Conservation (phyloP, 371 early-diverging fungal genomes). For the Circinella minor region DNA sequence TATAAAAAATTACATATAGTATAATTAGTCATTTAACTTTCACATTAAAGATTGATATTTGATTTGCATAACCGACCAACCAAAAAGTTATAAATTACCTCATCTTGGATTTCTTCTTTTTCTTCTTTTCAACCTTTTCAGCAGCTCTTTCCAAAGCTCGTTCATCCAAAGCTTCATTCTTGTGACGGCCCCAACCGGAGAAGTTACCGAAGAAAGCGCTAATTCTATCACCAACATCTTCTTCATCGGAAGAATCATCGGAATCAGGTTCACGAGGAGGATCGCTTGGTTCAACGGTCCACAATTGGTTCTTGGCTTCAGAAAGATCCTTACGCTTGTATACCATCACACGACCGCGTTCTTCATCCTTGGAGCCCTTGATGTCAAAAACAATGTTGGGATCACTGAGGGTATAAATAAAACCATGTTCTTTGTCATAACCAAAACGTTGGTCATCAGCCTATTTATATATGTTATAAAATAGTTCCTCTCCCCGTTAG, state of each 20-base stretch:
- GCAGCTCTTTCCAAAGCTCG: slow-evolving; percentile 43
- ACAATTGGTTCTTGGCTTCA: slow-evolving; percentile 42
- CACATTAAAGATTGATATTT: too few relatives aligned
- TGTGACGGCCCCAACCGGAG: slow-evolving; percentile 43
- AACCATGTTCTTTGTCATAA: slow-evolving; percentile 33
- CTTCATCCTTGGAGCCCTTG: slow-evolving; percentile 27
- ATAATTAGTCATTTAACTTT: not conserved
- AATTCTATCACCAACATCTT: slow-evolving; percentile 22
- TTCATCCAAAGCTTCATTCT: slow-evolving; percentile 37
- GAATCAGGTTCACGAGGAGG: slow-evolving; percentile 32
- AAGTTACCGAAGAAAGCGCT: slow-evolving; percentile 51
- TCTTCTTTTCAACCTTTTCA: slow-evolving; percentile 45
- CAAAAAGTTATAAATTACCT: slow-evolving; percentile 19
- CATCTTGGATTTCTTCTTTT: slow-evolving; percentile 41
- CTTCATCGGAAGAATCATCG: slow-evolving; percentile 11
- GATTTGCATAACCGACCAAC: too few relatives aligned
- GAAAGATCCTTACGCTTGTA: slow-evolving; percentile 36
- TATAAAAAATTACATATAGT: not conserved
- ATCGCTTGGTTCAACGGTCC: slow-evolving; percentile 43
- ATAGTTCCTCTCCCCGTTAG: not conserved
- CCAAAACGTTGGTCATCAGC: slow-evolving; percentile 47
- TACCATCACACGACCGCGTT: slow-evolving; percentile 40
- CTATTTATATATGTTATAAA: not conserved
- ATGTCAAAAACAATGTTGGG: slow-evolving; percentile 42
- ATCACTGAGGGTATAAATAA: slow-evolving; percentile 34